A percentile compares a stretch with the other conserved stretches of the same genome.
Conservation (phyloP, 768 basidiomycete genomes). For the Tephrocybe sp. region DNA sequence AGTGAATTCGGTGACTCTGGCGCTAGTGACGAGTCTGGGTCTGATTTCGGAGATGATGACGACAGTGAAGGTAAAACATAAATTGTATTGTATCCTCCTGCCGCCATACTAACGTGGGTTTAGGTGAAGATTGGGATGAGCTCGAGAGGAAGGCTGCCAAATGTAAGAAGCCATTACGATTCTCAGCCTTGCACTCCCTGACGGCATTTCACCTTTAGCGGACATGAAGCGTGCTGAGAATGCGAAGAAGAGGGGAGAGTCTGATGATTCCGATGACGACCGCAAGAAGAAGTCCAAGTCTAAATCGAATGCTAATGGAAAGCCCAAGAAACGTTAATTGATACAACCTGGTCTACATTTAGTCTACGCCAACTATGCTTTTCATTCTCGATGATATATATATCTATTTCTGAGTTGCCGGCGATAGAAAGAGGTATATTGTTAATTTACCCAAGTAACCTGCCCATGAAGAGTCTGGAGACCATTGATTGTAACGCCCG, state of each 20-base stretch:
- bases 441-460: too few species aligned
- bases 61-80: slow-evolving; percentile 54
- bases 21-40: slow-evolving; percentile 62
- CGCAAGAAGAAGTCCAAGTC: slow-evolving; percentile 44
- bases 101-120: background rate
- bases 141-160: slow-evolving; percentile 89
- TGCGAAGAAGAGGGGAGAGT: slow-evolving; percentile 38
- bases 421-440: too few species aligned
- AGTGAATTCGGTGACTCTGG: slow-evolving; percentile 71
- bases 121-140: slow-evolving; percentile 95
- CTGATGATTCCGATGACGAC: slow-evolving; percentile 52
- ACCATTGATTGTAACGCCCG: too few species aligned
- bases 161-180: slow-evolving; percentile 42
- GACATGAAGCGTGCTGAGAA: slow-evolving; percentile 47
- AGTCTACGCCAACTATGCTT: too few species aligned
- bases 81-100: slow-evolving; percentile 6
- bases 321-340: slow-evolving; percentile 31
- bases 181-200: background rate
- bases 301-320: slow-evolving; percentile 32
- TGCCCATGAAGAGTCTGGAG: too few species aligned
- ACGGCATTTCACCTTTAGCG: slow-evolving; percentile 32
- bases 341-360: background rate
- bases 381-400: background rate
- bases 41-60: slow-evolving; percentile 54
- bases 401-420: background rate